Evolutionary conservation across 257 asterid genomes (phyloP), one percentile per base, ranked within the genome.

Genomic region (Coffea canephora): DNA sequence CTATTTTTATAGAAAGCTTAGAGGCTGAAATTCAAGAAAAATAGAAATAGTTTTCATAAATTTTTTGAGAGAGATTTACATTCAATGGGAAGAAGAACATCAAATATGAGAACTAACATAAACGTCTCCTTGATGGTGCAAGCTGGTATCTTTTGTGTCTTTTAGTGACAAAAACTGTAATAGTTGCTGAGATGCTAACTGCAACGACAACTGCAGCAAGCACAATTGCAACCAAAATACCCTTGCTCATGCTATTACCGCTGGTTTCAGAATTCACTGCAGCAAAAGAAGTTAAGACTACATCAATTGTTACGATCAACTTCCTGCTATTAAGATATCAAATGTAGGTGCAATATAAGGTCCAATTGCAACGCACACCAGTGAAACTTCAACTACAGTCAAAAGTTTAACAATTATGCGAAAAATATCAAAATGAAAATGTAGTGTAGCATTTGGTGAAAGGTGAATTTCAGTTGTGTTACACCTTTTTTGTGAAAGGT

Each of bases 1-100:
- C 88, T 62, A 85, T 83, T 80, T 85, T 87, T 72, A 87, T 81
- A 54, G 74, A 80, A 64, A 81, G 84, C 80, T 77, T 83, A 69
- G 90, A 65, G 61, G 87, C 90, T 87, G 87, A 79, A 83, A 69
- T n/a, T 74, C 5, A 39, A 62, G 78, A 25, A 9, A 25, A 21
- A 52, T 15, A 68, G 81, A 43, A 25, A 66, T 13, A 23, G 6
- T 76, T 50, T 36, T 6, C 55, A 36, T 15, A 67, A 31, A 27
- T 46, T 31, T 52, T 27, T 36, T 69, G 74, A 69, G 74, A 61
- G 23, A 27, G n/a, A 62, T 25, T 61, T 66, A 18, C 67, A 81
- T 65, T 41, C 50, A n/a, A 25, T 25, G 16, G 39, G 46, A 73
- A 74, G 34, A 69, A 59, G 52, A 71, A 79, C 16, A 10, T 31